Percentiles rank a stretch among this genome's conserved stretches.
These are phyloP conservation scores for Guyanaporus albipodus DNA, from an alignment of 768 basidiomycete species.

Conservation along the genomic window DNA sequence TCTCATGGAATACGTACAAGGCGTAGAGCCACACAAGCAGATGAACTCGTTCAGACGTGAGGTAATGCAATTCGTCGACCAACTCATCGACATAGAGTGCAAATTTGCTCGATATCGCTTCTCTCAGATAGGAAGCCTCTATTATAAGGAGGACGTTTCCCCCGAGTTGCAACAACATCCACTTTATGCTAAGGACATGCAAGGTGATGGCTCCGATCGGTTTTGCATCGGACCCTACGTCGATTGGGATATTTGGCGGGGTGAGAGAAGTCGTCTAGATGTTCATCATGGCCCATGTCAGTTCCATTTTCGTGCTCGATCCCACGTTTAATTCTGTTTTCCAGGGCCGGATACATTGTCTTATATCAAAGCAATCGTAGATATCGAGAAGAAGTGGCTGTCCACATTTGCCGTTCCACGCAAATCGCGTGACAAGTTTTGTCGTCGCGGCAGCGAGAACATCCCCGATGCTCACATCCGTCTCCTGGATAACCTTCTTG, in stretches of 20 bases:
- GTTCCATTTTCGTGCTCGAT: slow-evolving; percentile 6
- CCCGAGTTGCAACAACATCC: slow-evolving; percentile 6
- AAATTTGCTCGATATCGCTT: slow-evolving; percentile 21
- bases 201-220: slow-evolving; percentile 29
- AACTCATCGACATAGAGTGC: slow-evolving; percentile 21
- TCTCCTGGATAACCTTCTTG: slow-evolving; percentile 12
- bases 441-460: background rate
- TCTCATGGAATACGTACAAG: slow-evolving; percentile 30
- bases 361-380: slow-evolving; percentile 1
- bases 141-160: slow-evolving; percentile 31
- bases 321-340: background rate
- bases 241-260: slow-evolving; percentile 26
- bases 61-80: slow-evolving; percentile 11
- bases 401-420: slow-evolving; percentile 1
- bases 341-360: slow-evolving; percentile 1
- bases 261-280: slow-evolving; percentile 22
- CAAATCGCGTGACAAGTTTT: background rate
- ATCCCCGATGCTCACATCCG: slow-evolving; percentile 4
- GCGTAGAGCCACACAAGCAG: slow-evolving; percentile 22
- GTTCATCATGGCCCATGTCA: slow-evolving; percentile 34
- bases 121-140: slow-evolving; percentile 34
- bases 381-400: background rate
- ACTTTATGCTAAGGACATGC: slow-evolving; percentile 22
- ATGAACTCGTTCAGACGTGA: background rate
- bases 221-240: slow-evolving; percentile 8